Evolutionary conservation across 805 yeast genomes (phyloP).

Genomic region (Candida maris): DNA sequence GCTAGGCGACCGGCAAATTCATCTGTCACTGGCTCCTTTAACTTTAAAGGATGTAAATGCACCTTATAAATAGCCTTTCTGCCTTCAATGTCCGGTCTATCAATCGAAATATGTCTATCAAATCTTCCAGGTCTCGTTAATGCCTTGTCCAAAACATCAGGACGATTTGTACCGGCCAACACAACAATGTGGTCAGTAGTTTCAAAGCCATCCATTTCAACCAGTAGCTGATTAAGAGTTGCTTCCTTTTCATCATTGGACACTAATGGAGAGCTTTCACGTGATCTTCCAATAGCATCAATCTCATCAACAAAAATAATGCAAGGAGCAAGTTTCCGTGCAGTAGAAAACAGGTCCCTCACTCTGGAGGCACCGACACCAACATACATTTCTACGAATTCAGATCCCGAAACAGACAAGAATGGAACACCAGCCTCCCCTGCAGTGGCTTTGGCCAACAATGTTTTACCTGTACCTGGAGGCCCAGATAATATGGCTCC

Average conservation of each 20-base stretch:
- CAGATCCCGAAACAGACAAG: conserved; percentile 93
- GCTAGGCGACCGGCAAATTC: conserved; percentile 82
- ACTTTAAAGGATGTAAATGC: conserved; percentile 69
- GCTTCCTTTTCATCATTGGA: conserved; percentile 97
- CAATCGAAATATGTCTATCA: conserved; percentile 88
- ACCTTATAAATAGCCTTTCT: conserved; percentile 90
- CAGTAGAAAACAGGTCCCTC: conserved; percentile 88
- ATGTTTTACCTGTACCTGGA: conserved; percentile 99
- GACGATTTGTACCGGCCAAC: conserved; percentile 94
- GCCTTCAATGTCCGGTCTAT: conserved; percentile 92
- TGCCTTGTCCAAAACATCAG: conserved; percentile 91
- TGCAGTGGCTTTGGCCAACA: conserved; percentile 96
- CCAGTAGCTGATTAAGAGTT: conserved; percentile 90
- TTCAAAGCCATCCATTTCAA: conserved; percentile 98
- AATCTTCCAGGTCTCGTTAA: conserved; percentile 96
- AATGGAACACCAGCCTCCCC: conserved; percentile 99
- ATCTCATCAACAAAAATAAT: conserved; percentile 98
- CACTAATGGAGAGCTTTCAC: conserved; percentile 63
- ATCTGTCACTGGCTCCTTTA: conserved; percentile 45
- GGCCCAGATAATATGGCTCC: conserved; percentile 98
- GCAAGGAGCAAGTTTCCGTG: conserved; percentile 91
- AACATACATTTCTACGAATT: conserved; percentile 97
- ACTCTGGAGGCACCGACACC: conserved; percentile 99
- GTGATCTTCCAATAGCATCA: conserved; percentile 97
- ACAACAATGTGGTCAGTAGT: conserved; percentile 92